Conservation (phyloP, 2,329 filamentous ascomycete species). For the Triangularia setosa region DNA sequence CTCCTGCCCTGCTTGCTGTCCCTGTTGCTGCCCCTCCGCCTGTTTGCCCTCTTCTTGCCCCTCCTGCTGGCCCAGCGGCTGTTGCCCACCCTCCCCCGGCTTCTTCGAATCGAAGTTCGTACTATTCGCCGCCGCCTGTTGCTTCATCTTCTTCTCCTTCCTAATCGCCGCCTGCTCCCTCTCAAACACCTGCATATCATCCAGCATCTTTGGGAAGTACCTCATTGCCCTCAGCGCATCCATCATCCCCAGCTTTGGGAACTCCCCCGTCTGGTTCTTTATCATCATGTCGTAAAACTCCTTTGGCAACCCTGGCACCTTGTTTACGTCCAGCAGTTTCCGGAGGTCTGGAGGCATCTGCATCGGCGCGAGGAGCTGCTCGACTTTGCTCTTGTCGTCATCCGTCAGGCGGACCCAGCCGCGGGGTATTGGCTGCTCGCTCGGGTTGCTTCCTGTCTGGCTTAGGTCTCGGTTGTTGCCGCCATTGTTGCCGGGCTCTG, state of each 20-base stretch:
- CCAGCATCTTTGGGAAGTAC: slow-evolving; percentile 51
- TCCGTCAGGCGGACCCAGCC: slow-evolving; percentile 47
- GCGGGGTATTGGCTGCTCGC: slow-evolving; percentile 33
- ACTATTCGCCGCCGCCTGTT: slow-evolving; percentile 8
- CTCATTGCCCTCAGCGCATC: slow-evolving; percentile 51
- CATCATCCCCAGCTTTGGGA: slow-evolving; percentile 32
- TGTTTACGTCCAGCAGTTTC: slow-evolving; percentile 58
- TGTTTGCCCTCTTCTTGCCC: slow-evolving; percentile 10
- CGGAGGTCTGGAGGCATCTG: slow-evolving; percentile 54
- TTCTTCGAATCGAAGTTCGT: slow-evolving; percentile 26
- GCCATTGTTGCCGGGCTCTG: slow-evolving; percentile 9
- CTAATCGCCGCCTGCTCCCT: not conserved
- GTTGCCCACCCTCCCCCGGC: slow-evolving; percentile 17
- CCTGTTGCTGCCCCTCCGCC: slow-evolving; percentile 14
- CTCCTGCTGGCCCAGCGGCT: slow-evolving; percentile 22
- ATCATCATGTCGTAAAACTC: slow-evolving; percentile 59
- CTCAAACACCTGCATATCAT: slow-evolving; percentile 30
- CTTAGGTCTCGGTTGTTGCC: not conserved
- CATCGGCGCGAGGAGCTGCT: slow-evolving; percentile 58
- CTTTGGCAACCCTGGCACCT: slow-evolving; percentile 63
- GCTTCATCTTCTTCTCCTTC: slow-evolving; percentile 18
- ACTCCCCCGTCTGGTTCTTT: slow-evolving; percentile 53
- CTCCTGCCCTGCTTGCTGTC: slow-evolving; percentile 24
- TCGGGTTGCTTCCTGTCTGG: not conserved
- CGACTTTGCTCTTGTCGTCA: slow-evolving; percentile 49